Conservation (phyloP, 164 flowering plant genomes). For the Tetracentron sinense region DNA sequence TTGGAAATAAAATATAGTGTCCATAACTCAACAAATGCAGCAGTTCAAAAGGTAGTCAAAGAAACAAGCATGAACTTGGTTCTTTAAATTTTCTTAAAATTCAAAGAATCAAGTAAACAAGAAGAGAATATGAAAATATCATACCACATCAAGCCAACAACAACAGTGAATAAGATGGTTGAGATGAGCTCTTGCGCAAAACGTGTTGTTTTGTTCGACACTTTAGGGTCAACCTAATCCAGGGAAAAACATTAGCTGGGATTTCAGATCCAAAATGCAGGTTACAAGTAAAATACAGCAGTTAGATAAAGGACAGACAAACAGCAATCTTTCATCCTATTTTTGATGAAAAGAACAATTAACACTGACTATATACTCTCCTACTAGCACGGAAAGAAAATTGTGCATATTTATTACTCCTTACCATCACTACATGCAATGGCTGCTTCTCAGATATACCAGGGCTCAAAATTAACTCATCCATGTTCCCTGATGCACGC, state of each 20-base stretch:
- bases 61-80: background rate
- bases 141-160: conserved; percentile 86
- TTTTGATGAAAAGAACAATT: background rate
- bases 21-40: no score
- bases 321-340: background rate
- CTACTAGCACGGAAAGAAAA: background rate
- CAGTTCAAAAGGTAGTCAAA: background rate
- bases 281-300: background rate
- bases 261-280: conserved; percentile 1
- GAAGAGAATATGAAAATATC: conserved; percentile 1
- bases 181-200: conserved; percentile 87
- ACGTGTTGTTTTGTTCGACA: conserved; percentile 63
- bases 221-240: conserved; percentile 91
- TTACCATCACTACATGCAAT: conserved; percentile 95
- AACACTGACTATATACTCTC: background rate
- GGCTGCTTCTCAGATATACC: conserved; percentile 98
- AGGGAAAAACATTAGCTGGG: background rate
- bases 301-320: background rate
- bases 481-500: conserved; percentile 79
- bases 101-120: conserved; percentile 5
- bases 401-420: conserved; percentile 8
- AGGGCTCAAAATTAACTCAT: conserved; percentile 67
- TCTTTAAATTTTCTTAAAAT: background rate
- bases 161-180: conserved; percentile 79
- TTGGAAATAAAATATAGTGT: no score